Evolutionary conservation across 352 stramenopile species (phyloP).

Genomic region (Phytopythium aichiense): DNA sequence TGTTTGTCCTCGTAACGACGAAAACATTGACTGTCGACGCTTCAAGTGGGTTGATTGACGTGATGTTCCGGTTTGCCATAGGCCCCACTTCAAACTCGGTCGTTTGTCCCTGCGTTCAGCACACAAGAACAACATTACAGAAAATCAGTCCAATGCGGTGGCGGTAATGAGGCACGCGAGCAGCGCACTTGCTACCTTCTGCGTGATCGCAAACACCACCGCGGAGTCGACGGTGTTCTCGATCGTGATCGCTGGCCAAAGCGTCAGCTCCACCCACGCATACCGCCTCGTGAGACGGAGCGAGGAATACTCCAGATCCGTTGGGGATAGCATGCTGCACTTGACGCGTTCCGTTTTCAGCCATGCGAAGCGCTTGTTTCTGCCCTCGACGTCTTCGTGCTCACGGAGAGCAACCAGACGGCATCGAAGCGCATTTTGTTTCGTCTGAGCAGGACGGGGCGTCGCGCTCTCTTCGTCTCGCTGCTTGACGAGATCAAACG

Average conservation of each 20-base stretch:
- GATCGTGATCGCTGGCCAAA: slow-evolving; percentile 39
- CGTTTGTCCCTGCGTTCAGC: background rate
- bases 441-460: background rate
- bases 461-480: slow-evolving; percentile 12
- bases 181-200: slow-evolving; percentile 24
- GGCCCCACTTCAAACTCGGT: background rate
- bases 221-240: slow-evolving; percentile 32
- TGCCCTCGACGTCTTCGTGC: background rate
- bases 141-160: background rate
- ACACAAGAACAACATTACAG: background rate
- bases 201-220: slow-evolving; percentile 27
- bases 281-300: slow-evolving; percentile 37
- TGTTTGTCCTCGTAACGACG: background rate
- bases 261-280: slow-evolving; percentile 45
- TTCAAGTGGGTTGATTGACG: slow-evolving; percentile 2
- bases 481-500: slow-evolving; percentile 51
- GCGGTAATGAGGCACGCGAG: background rate
- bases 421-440: background rate
- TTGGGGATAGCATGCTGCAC: slow-evolving; percentile 39
- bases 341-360: slow-evolving; percentile 24
- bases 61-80: background rate
- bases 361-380: slow-evolving; percentile 25
- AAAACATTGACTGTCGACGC: background rate
- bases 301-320: slow-evolving; percentile 38
- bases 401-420: slow-evolving; percentile 1